These are phyloP conservation scores for Yarrowia yakushimensis DNA, from an alignment of 805 yeast genomes.

Conservation along the genomic window DNA sequence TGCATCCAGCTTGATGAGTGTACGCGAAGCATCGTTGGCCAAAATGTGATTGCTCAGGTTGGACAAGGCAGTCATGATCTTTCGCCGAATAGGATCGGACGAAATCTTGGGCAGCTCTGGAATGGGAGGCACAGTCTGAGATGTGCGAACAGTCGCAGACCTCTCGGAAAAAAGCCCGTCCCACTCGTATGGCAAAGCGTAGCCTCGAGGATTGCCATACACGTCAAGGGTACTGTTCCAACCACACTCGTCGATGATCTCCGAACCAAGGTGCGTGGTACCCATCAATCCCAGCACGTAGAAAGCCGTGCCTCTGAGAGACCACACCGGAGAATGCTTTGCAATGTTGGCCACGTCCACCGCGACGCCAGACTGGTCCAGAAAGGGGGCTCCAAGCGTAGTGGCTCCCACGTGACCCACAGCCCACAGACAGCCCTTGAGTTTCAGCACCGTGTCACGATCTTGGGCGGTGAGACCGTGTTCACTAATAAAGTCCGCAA, in stretches of 20 bases:
- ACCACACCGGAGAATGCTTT: slow-evolving; percentile 48
- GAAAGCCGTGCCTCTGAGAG: slow-evolving; percentile 72
- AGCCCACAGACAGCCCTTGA: slow-evolving; percentile 83
- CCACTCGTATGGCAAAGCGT: slow-evolving; percentile 42
- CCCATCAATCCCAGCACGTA: slow-evolving; percentile 73
- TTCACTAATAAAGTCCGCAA: slow-evolving; percentile 36
- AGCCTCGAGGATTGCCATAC: slow-evolving; percentile 42
- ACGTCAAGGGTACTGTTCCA: slow-evolving; percentile 59
- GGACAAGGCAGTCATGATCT: slow-evolving; percentile 42
- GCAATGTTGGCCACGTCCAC: slow-evolving; percentile 54
- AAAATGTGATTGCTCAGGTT: slow-evolving; percentile 55
- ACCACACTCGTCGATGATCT: slow-evolving; percentile 72
- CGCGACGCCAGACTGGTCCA: slow-evolving; percentile 48
- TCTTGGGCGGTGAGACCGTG: slow-evolving; percentile 34
- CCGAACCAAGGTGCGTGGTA: slow-evolving; percentile 72
- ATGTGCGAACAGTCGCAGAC: neutral
- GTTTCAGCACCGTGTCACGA: slow-evolving; percentile 42
- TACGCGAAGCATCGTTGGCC: slow-evolving; percentile 54
- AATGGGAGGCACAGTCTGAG: slow-evolving; percentile 7
- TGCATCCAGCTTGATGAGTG: slow-evolving; percentile 52
- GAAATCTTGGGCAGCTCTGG: slow-evolving; percentile 8
- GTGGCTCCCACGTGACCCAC: slow-evolving; percentile 79
- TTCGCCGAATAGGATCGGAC: slow-evolving; percentile 29
- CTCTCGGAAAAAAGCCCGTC: slow-evolving; percentile 26
- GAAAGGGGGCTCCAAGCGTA: slow-evolving; percentile 58